Evolutionary conservation across 345 rosid genomes (phyloP), one percentile per base, ranked within the genome.

Genomic region (Moricandia arvensis): DNA sequence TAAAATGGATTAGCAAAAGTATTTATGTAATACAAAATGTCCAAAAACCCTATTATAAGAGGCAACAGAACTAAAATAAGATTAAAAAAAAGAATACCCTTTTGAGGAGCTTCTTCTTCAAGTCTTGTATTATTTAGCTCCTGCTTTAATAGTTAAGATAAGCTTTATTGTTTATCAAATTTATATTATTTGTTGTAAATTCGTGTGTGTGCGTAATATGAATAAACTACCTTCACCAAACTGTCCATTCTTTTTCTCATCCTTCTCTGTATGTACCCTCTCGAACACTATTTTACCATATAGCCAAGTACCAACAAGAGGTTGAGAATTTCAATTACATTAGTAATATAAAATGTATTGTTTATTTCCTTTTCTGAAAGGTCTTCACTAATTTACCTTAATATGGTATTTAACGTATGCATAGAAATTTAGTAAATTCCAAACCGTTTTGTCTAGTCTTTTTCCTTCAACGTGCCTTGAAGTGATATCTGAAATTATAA

Each of bases 221-320:
- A 68, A 78, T 51, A 68, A 43, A 38, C 45, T 47, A 94, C 98
- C 96, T 94, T 78, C 79, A 89, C 93, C 75, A 91, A 88, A 78
- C 77, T 78, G 15, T 88, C 86, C 86, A 87, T 57, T 62, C 90
- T 85, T 79, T 73, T 90, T 81, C 87, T 90, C 91, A 91, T 89
- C 81, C 88, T 83, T 78, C 97, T 87, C 74, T 91, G 97, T 75
- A 89, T 83, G 81, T 86, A 88, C n/a, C 95, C 96, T 84, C 84
- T 88, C 45, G 91, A 87, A 82, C 96, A 87, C 97, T 91, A 61
- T 75, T 58, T 49, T 12, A 69, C 58, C 49, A 43, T 12, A 7
- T 9, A 38, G 13, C 47, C 47, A 38, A 38, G 47, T 38, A 38
- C 16, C 69, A 73, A 45, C 24, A 34, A 27, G 62, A 59, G n/a